Conservation (phyloP, 129 eudicot species). For the Flaveria brownii region DNA sequence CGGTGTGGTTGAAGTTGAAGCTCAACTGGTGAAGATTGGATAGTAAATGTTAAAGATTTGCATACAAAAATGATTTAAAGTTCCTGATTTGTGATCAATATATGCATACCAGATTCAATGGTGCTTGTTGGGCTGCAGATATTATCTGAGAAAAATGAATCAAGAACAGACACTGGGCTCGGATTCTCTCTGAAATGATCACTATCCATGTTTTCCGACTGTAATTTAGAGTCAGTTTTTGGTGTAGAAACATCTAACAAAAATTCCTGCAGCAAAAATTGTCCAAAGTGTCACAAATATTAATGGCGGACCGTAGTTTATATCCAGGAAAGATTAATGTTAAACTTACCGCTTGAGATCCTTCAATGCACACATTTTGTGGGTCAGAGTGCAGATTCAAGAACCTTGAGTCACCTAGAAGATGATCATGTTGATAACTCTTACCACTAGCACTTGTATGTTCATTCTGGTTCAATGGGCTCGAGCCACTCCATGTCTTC, state of each 20-base stretch:
- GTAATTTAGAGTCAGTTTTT: constrained; percentile 23
- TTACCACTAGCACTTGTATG: too few species aligned
- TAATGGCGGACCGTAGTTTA: not conserved
- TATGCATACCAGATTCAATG: constrained; percentile 43
- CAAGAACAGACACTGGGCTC: constrained; percentile 79
- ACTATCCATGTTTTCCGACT: constrained; percentile 27
- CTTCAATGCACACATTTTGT: constrained; percentile 17
- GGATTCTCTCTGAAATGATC: constrained; percentile 52
- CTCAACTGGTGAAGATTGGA: constrained; percentile 37
- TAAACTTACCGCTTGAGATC: constrained; percentile 23
- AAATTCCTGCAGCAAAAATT: constrained; percentile 39
- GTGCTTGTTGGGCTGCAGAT: constrained; percentile 50
- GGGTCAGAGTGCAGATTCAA: not conserved
- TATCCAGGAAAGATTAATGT: not conserved
- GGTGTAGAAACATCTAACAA: constrained; percentile 41
- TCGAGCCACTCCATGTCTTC: not conserved
- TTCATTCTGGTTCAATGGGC: constrained; percentile 1
- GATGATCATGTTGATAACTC: too few species aligned
- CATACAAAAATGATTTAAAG: not conserved
- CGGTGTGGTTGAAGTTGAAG: constrained; percentile 47
- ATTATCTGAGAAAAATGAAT: constrained; percentile 51
- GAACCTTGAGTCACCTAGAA: too few species aligned
- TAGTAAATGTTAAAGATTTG: constrained; percentile 18
- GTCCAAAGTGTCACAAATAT: not conserved
- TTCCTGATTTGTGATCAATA: not conserved